Evolutionary conservation across 2,329 filamentous ascomycete species (phyloP).

Genomic region (Paecilomyces niveus): DNA sequence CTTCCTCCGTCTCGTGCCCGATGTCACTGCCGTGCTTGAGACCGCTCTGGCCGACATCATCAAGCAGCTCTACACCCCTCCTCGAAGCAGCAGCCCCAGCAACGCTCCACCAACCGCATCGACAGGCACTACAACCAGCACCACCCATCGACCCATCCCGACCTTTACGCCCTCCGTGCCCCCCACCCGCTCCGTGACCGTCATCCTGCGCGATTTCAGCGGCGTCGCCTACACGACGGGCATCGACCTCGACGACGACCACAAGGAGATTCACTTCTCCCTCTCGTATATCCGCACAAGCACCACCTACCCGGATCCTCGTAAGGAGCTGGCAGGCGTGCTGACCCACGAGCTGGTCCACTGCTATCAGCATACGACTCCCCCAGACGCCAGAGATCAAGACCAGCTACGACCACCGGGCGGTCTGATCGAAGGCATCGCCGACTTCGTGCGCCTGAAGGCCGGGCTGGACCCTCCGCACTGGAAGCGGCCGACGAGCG

Average conservation of each 20-base stretch:
- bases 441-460: constrained; percentile 82
- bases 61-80: constrained; percentile 58
- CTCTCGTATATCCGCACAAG: constrained; percentile 59
- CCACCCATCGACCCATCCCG: constrained; percentile 2
- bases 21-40: constrained; percentile 52
- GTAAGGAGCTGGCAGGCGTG: constrained; percentile 69
- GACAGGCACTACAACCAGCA: constrained; percentile 8
- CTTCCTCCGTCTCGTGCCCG: constrained; percentile 63
- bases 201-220: constrained; percentile 69
- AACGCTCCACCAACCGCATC: not conserved
- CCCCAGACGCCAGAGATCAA: constrained; percentile 24
- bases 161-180: constrained; percentile 38
- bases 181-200: constrained; percentile 75
- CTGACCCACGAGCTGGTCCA: constrained; percentile 91
- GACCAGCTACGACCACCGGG: constrained; percentile 44
- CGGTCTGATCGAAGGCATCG: constrained; percentile 83
- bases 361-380: constrained; percentile 77
- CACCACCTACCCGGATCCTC: constrained; percentile 16
- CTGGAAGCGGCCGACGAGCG: constrained; percentile 56
- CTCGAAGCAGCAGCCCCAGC: constrained; percentile 1
- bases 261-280: constrained; percentile 90
- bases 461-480: constrained; percentile 70
- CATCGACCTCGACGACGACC: constrained; percentile 68
- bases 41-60: constrained; percentile 62
- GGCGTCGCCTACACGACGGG: constrained; percentile 89